Conservation (phyloP, 2,329 filamentous ascomycete species). For the Monilinia fructigena region DNA sequence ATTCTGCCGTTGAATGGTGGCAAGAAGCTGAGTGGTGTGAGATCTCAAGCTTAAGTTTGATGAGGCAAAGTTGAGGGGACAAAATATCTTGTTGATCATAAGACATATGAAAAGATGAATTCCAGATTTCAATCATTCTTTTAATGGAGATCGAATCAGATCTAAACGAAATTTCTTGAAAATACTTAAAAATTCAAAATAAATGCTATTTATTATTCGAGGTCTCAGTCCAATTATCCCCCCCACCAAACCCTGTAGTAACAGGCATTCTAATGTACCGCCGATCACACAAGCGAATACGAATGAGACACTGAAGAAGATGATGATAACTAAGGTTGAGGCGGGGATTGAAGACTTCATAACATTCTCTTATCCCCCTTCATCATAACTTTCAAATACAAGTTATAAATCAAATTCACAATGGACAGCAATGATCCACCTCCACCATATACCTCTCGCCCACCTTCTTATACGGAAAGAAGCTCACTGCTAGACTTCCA, state of each 20-base stretch:
- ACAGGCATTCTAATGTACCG: not conserved
- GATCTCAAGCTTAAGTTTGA: no score
- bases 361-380: not conserved
- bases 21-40: not conserved
- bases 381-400: not conserved
- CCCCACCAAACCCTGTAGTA: not conserved
- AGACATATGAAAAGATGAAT: no score
- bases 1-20: not conserved
- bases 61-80: no score
- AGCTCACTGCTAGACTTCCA: not conserved
- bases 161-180: no score
- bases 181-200: no score
- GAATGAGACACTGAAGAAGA: not conserved
- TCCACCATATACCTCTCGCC: not conserved
- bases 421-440: not conserved
- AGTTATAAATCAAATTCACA: not conserved
- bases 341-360: not conserved
- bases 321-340: not conserved
- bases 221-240: no score
- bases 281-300: conserved; percentile 7
- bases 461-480: not conserved
- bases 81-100: no score
- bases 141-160: no score
- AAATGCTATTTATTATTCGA: no score
- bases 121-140: no score